Percentiles rank a stretch among this genome's conserved stretches.
Evolutionary conservation across 495 filamentous ascomycete genomes (phyloP).

Genomic region (Daldinia grandis): DNA sequence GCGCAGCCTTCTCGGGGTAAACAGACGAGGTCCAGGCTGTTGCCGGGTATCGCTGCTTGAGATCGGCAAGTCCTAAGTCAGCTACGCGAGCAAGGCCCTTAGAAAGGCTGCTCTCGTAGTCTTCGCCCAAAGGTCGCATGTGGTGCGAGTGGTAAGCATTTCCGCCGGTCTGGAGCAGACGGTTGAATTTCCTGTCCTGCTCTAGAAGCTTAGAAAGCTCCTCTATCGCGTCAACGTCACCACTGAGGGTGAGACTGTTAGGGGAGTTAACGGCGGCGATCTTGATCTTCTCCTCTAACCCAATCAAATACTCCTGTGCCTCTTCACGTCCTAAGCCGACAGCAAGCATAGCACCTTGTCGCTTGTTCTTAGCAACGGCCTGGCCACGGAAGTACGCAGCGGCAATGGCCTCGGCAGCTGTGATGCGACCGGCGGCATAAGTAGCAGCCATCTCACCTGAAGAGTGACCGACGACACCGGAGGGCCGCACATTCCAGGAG

Average conservation of each 20-base stretch:
- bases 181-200: slow-evolving; percentile 51
- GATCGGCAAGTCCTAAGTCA: not conserved
- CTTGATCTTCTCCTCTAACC: slow-evolving; percentile 29
- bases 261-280: slow-evolving; percentile 58
- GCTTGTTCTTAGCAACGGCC: slow-evolving; percentile 40
- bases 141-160: slow-evolving; percentile 62
- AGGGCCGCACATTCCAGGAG: slow-evolving; percentile 58
- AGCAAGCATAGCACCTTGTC: slow-evolving; percentile 61
- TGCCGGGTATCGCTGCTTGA: not conserved
- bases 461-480: slow-evolving; percentile 65
- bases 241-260: slow-evolving; percentile 54
- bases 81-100: not conserved
- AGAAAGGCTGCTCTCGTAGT: not conserved
- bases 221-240: slow-evolving; percentile 46
- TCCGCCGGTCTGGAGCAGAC: slow-evolving; percentile 55
- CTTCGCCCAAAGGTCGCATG: slow-evolving; percentile 44
- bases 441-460: slow-evolving; percentile 70
- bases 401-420: slow-evolving; percentile 50
- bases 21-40: slow-evolving; percentile 33
- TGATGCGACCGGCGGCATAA: slow-evolving; percentile 53
- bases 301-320: not conserved
- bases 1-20: not conserved
- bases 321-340: slow-evolving; percentile 45
- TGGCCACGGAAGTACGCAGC: slow-evolving; percentile 43
- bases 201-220: slow-evolving; percentile 50